Evolutionary conservation across 129 eudicot species (phyloP).

Genomic region (Kitagawia praeruptora): DNA sequence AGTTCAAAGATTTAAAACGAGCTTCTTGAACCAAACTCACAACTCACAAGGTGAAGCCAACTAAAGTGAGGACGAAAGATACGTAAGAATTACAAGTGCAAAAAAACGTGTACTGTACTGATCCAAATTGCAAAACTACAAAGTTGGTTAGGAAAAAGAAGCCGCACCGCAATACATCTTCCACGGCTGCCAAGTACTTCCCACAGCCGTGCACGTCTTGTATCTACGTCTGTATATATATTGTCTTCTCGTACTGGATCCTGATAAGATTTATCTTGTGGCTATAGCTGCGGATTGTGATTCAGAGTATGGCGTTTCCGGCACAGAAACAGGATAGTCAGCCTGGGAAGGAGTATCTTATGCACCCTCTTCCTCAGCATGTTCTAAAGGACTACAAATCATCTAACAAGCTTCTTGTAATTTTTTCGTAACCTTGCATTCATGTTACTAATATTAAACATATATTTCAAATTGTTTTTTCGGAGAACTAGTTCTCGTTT

Average conservation of each 20-base stretch:
- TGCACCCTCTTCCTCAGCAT: conserved; percentile 66
- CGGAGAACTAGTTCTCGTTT: no score
- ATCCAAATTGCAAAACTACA: not conserved
- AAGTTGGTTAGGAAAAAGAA: not conserved
- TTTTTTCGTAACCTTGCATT: not conserved
- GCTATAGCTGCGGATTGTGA: not conserved
- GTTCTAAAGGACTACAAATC: conserved; percentile 44
- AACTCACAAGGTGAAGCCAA: no score
- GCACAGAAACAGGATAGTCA: conserved; percentile 69
- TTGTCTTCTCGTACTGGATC: not conserved
- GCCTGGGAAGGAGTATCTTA: conserved; percentile 84
- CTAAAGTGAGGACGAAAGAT: no score
- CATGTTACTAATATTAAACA: no score
- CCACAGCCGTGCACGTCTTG: not conserved
- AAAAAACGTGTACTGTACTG: not conserved
- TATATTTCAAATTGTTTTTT: no score
- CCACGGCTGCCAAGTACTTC: not conserved
- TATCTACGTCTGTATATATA: not conserved
- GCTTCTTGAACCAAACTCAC: no score
- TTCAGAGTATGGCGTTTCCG: conserved; percentile 35
- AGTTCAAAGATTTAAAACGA: no score
- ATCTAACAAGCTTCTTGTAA: conserved; percentile 65
- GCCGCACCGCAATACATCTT: not conserved
- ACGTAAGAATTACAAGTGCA: no score
- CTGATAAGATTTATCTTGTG: not conserved